phyloP scores from a whole-genome alignment of 2,329 filamentous ascomycete species.

The Colletotrichum kahawae region DNA sequence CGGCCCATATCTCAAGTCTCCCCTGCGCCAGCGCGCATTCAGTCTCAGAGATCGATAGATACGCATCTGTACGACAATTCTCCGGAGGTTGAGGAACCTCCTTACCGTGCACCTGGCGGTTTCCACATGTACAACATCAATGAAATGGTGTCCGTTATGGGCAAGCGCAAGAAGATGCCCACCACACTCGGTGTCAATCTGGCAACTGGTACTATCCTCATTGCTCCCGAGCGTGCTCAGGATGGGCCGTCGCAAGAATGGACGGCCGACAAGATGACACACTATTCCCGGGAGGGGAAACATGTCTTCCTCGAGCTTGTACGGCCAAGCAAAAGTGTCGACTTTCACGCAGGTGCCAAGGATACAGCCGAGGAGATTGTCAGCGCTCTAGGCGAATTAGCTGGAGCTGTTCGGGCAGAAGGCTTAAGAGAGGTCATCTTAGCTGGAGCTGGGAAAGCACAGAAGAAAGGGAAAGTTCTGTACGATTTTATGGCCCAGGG shows the following conservation, averaged over 20 bases:
- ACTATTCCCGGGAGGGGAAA: slow-evolving; percentile 97
- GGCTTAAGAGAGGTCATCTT: slow-evolving; percentile 84
- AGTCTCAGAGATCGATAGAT: slow-evolving; percentile 25
- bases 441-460: slow-evolving; percentile 71
- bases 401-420: slow-evolving; percentile 84
- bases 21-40: slow-evolving; percentile 26
- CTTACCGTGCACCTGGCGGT: slow-evolving; percentile 63
- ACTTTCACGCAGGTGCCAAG: slow-evolving; percentile 97
- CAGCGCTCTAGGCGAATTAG: slow-evolving; percentile 82
- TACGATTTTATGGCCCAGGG: slow-evolving; percentile 98
- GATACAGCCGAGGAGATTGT: slow-evolving; percentile 97
- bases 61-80: slow-evolving; percentile 25
- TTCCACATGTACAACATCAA: slow-evolving; percentile 97
- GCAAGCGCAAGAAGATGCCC: slow-evolving; percentile 97
- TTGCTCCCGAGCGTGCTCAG: slow-evolving; percentile 82
- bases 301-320: slow-evolving; percentile 96
- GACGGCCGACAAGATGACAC: slow-evolving; percentile 93
- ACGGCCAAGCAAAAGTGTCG: slow-evolving; percentile 89
- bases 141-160: slow-evolving; percentile 96
- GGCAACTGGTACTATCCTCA: slow-evolving; percentile 85
- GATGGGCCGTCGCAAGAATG: slow-evolving; percentile 91
- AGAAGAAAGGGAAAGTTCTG: slow-evolving; percentile 84
- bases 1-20: slow-evolving; percentile 31
- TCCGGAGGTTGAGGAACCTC: slow-evolving; percentile 26
- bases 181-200: slow-evolving; percentile 96